Conservation (phyloP, 345 rosid genomes). For the Anastatica hierochuntica region DNA sequence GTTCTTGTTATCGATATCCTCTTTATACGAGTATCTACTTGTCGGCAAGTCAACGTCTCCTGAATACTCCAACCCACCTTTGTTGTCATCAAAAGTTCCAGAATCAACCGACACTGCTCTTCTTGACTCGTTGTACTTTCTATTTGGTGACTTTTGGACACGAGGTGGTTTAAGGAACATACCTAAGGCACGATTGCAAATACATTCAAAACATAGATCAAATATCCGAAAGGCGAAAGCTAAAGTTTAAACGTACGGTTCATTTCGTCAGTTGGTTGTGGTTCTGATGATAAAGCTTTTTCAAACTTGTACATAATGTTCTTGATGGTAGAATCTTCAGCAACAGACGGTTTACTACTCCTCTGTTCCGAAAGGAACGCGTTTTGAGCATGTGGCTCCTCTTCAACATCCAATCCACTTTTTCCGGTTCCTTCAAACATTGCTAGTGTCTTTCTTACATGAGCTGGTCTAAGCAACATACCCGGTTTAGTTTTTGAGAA, state of each 20-base stretch:
- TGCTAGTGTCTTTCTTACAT: constrained; percentile 41
- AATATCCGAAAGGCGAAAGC: not conserved
- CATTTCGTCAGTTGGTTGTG: constrained; percentile 31
- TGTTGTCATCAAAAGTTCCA: constrained; percentile 14
- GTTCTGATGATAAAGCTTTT: constrained; percentile 31
- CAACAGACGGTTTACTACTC: constrained; percentile 31
- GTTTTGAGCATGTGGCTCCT: constrained; percentile 23
- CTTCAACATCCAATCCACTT: constrained; percentile 21
- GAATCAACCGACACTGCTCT: constrained; percentile 40
- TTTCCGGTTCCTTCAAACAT: constrained; percentile 36
- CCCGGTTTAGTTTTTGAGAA: constrained; percentile 83
- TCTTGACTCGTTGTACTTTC: constrained; percentile 38
- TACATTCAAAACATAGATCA: not conserved
- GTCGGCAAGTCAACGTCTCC: constrained; percentile 8
- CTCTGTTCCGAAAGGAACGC: constrained; percentile 27
- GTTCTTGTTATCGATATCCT: constrained; percentile 23
- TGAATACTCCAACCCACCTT: constrained; percentile 26
- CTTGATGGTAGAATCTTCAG: constrained; percentile 31
- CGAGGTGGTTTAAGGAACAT: constrained; percentile 79
- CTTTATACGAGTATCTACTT: constrained; percentile 29
- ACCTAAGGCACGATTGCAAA: constrained; percentile 33
- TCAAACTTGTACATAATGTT: constrained; percentile 32
- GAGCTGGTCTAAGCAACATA: constrained; percentile 82
- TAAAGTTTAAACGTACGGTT: constrained; percentile 38
- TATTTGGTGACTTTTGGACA: constrained; percentile 33